Base-by-base conservation (phyloP, 768 basidiomycete genomes). In the Lentinus tigrinus region DNA sequence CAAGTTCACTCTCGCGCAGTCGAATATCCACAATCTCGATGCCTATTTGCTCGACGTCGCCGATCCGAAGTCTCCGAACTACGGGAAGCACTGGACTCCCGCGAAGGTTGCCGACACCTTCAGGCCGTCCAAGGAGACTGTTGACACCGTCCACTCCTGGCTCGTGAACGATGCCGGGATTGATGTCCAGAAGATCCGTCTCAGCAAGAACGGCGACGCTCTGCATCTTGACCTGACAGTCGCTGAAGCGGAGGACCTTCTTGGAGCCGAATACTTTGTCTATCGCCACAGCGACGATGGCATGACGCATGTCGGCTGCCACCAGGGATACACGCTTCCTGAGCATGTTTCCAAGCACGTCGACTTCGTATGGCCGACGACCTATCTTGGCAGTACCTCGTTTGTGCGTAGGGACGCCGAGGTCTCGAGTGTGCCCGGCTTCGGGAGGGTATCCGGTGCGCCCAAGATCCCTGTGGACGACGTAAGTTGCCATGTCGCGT, bases 341-440 rank as follows among this genome's bases (percentile, higher is more conserved):
- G 75, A 76, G 47, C 62, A 78, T 54, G 69, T 89, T 44, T 76
- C 83, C 58, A 70, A 75, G 5, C 86, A 89, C 63, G 69, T 89
- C 52, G 86, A 89, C 26, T 70, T 89, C 27, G 75, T 90, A 26
- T 85, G 86, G 57, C 89, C 89, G 0, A 89, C 89, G 1, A 87
- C 86, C 1, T 81, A 84, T 69, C 89, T 89, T 63, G 73, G 75
- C 47, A 23, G 23, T 21, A 16, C 34, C 10, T 24, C 40, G 24
- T 24, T 52, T 9, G n/a, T 38, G 23, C 37, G 39, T 2, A 9
- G 38, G 26, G 39, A 36, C 11, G 23, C 28, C 14, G 10, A 14
- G 19, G 6, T 36, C 3, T 49, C 47, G 26, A 26, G 27, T 14
- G n/a, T 24, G 13, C 21, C 34, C 6, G 16, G 47, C 4, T 19